phyloP scores from a whole-genome alignment of 2,329 filamentous ascomycete genomes.

The Aspergillus neotritici region DNA sequence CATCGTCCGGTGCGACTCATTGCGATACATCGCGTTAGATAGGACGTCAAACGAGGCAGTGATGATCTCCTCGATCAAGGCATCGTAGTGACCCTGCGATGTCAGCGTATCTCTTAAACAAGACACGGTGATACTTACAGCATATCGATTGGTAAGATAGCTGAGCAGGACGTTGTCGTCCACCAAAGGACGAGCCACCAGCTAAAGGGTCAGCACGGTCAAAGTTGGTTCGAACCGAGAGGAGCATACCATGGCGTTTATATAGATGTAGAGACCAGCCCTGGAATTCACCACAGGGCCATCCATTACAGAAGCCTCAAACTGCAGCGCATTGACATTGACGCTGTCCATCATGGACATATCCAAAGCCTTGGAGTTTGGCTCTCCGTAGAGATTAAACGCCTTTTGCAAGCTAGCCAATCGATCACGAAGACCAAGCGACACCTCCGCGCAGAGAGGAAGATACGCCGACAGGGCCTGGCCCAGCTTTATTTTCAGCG shows the following conservation, averaged over 20 bases:
- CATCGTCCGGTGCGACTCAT: constrained; percentile 54
- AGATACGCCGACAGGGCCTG: constrained; percentile 37
- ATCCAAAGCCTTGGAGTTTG: constrained; percentile 38
- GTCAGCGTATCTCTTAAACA: constrained; percentile 2
- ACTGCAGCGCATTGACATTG: constrained; percentile 46
- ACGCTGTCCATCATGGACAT: constrained; percentile 39
- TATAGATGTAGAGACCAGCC: constrained; percentile 76
- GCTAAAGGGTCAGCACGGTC: constrained; percentile 47
- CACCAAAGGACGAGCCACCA: constrained; percentile 73
- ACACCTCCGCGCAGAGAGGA: constrained; percentile 37
- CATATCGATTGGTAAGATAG: constrained; percentile 79
- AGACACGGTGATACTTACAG: constrained; percentile 47
- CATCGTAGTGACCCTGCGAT: constrained; percentile 65
- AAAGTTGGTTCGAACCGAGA: neutral
- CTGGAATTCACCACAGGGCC: constrained; percentile 68
- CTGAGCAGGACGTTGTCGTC: constrained; percentile 74
- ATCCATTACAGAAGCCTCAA: constrained; percentile 55
- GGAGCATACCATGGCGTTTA: constrained; percentile 67
- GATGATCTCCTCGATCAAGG: constrained; percentile 74
- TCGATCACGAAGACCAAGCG: constrained; percentile 34
- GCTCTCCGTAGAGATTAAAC: constrained; percentile 38
- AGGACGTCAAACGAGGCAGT: constrained; percentile 85
- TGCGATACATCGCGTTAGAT: constrained; percentile 75
- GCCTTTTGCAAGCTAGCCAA: constrained; percentile 39
- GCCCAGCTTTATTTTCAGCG: constrained; percentile 33